Base-by-base conservation (phyloP, 768 basidiomycete species). In the Galerina sulciceps region DNA sequence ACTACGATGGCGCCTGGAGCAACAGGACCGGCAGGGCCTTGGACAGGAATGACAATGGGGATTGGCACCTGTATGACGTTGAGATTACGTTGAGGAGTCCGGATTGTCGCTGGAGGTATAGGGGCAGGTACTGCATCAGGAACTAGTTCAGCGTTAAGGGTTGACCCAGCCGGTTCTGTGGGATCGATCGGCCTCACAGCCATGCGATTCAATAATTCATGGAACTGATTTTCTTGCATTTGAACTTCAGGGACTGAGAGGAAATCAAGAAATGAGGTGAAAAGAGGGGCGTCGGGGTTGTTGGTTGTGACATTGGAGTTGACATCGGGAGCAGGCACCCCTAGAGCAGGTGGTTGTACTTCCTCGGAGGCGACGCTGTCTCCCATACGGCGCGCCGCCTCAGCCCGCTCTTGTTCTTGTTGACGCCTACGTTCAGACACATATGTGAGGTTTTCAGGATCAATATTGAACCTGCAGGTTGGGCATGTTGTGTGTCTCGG, bases 401-500 rank as follows among this genome's bases (percentile, higher is more conserved):
- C 49, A 45, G 55, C 56, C 34, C 47, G 49, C 10, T 55, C 36
- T 18, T 62, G 64, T 38, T 68, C 65, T 34, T 60, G 57, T 47
- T 57, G 61, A 3, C 69, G 61, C 44, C 65, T 65, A 23, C 72
- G 61, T 17, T 71, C 60, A 14, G 73, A 67, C 11, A 69, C 71
- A 52, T 77, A 85, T 0, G 89, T 91, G 45, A 92, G 71, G 56
- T 87, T 87, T 55, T 91, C 86, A 0, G 91, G 91, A 66, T 93
- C 91, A 53, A 93, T 83, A 62, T 93, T 87, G 65, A 93, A 93
- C 61, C 91, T 76, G 72, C 91, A 93, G 0, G 89, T 90, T 0
- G 91, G 91, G 63, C 91, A 93, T 1, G 91, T 93, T 17, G 91
- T 92, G 62, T 89, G 88, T 42, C 79, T 81, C 10, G 90, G 88